Evolutionary conservation across 768 basidiomycete species (phyloP), one percentile per base, ranked within the genome.

Genomic region (Mycena epipterygia): DNA sequence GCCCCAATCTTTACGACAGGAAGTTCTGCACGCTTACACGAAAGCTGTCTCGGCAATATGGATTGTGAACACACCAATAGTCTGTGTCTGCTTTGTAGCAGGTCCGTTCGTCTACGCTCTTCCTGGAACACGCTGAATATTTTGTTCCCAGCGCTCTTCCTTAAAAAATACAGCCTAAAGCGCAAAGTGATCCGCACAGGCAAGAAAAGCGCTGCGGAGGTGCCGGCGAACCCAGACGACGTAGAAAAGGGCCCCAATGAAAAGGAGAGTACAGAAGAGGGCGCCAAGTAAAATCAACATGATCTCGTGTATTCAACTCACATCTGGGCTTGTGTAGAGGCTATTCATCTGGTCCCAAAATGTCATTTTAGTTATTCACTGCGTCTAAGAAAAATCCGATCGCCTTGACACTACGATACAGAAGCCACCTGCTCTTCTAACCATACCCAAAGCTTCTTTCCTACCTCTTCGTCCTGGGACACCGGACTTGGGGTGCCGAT

Each of bases 401-500:
- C n/a, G n/a, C n/a, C n/a, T n/a, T n/a, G n/a, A n/a, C n/a, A n/a
- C n/a, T n/a, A n/a, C n/a, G n/a, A n/a, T n/a, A n/a, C n/a, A n/a
- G n/a, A n/a, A 17, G 48, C 65, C 5, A 85, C 80, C 68, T 87
- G 85, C 59, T 84, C 84, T 70, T 87, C 85, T 60, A 82, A 68
- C 83, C 83, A 86, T 11, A 76, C 73, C 85, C 84, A 86, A 25
- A 85, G 70, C 33, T 80, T 79, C 62, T 77, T 80, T 9, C 80
- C 82, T 16, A 80, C 74, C 25, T 75, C 73, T 9, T 78, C 69
- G 64, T 84, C 79, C 32, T 76, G 72, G 6, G 80, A 76, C 1
- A 70, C 33, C 11, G 52, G 33, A 2, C 14, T 3, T 6, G 33
- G 75, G 53, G 16, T 59, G 0, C 81, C 81, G 19, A 80, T n/a